Evolutionary conservation across 345 rosid genomes (phyloP).

Genomic region (Salix purpurea): DNA sequence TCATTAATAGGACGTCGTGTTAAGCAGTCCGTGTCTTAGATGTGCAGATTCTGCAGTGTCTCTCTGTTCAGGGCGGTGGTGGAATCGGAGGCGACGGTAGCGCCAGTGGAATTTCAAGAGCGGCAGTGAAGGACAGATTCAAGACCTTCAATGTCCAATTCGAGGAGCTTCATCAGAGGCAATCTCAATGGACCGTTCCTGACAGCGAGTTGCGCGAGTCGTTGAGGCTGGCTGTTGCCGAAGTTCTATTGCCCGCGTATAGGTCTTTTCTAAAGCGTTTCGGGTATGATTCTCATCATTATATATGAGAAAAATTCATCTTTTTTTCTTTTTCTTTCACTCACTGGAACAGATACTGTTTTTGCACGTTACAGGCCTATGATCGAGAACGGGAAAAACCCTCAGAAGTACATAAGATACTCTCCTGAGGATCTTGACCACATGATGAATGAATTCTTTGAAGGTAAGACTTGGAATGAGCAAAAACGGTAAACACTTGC

Average conservation of each 20-base stretch:
- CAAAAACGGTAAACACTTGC: slow-evolving; percentile 49
- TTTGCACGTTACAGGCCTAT: slow-evolving; percentile 48
- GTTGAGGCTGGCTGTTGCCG: slow-evolving; percentile 91
- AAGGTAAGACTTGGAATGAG: slow-evolving; percentile 81
- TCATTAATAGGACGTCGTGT: background rate
- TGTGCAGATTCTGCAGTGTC: slow-evolving; percentile 90
- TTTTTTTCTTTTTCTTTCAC: background rate
- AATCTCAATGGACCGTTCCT: slow-evolving; percentile 96
- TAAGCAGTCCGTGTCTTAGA: slow-evolving; percentile 11
- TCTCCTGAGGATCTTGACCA: slow-evolving; percentile 72
- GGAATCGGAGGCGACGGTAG: slow-evolving; percentile 26
- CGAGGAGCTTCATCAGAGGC: slow-evolving; percentile 89
- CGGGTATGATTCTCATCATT: slow-evolving; percentile 39
- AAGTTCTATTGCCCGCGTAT: slow-evolving; percentile 91
- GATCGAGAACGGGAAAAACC: slow-evolving; percentile 83
- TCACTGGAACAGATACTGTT: background rate
- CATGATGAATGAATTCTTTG: slow-evolving; percentile 92
- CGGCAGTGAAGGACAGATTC: slow-evolving; percentile 79
- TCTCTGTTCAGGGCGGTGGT: slow-evolving; percentile 54
- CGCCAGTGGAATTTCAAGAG: slow-evolving; percentile 55
- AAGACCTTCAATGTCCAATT: slow-evolving; percentile 82
- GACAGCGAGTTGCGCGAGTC: slow-evolving; percentile 95
- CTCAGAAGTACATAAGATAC: slow-evolving; percentile 75
- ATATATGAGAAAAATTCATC: background rate
- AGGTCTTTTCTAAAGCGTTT: slow-evolving; percentile 87